Conservation (phyloP, 306 rosid genomes). For the Dryas octopetala region DNA sequence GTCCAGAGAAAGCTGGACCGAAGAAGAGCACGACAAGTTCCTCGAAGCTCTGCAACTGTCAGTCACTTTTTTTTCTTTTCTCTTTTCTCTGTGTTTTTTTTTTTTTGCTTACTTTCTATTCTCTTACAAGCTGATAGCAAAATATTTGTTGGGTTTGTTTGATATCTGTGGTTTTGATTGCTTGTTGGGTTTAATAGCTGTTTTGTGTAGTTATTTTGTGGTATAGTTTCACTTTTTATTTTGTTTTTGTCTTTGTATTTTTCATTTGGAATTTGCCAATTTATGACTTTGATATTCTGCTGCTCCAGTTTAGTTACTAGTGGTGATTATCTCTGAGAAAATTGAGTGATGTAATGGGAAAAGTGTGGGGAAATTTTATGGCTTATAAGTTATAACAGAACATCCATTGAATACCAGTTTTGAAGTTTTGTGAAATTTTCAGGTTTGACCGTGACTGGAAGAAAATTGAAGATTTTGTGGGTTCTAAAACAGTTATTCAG, state of each 20-base stretch:
- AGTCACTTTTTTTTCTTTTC: constrained; percentile 21
- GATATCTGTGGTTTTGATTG: neutral
- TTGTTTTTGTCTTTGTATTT: neutral
- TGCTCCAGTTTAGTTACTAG: neutral
- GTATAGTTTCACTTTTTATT: neutral
- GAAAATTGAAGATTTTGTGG: constrained; percentile 94
- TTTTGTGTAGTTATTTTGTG: neutral
- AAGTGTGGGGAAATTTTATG: neutral
- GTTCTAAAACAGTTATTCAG: constrained; percentile 95
- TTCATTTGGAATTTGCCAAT: neutral
- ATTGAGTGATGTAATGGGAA: neutral
- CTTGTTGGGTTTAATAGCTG: neutral
- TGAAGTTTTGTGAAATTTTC: constrained; percentile 16
- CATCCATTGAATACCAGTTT: neutral
- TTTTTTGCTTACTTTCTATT: neutral
- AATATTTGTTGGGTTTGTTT: neutral
- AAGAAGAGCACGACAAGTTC: constrained; percentile 93
- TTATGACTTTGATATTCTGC: neutral
- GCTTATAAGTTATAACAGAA: neutral
- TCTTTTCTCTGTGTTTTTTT: neutral
- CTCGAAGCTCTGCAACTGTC: constrained; percentile 95
- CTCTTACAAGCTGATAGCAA: neutral
- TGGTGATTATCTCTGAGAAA: neutral
- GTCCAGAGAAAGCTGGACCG: constrained; percentile 97
- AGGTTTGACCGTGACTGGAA: constrained; percentile 98